A percentile compares a stretch with the other conserved stretches of the same genome.
Evolutionary conservation across 495 filamentous ascomycete species (phyloP).

Genomic region (Hyaloscypha finlandica): DNA sequence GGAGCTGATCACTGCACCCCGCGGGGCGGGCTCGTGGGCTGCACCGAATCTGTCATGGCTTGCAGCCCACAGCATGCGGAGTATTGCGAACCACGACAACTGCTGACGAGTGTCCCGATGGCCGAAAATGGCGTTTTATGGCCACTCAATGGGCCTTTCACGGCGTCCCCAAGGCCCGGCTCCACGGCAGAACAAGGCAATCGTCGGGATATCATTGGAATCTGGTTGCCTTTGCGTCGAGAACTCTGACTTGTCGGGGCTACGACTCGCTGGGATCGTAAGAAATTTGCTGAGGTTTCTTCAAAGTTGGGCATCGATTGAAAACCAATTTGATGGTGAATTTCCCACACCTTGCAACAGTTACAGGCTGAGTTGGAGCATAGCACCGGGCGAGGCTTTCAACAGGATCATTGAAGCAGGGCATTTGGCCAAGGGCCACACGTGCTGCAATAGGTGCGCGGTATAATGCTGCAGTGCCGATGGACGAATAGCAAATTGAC

Average conservation of each 20-base stretch:
- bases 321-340: not conserved
- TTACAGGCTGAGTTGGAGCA: not conserved
- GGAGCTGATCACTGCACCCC: conserved; percentile 21
- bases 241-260: not conserved
- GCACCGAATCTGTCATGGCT: not conserved
- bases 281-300: not conserved
- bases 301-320: not conserved
- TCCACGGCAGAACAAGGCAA: conserved; percentile 23
- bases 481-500: conserved; percentile 18
- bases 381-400: conserved; percentile 19
- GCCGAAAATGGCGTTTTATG: conserved; percentile 10
- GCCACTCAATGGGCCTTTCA: conserved; percentile 18
- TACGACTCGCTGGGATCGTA: not conserved
- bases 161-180: conserved; percentile 13
- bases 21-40: conserved; percentile 6
- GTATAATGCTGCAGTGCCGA: conserved; percentile 23
- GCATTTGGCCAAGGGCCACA: conserved; percentile 7
- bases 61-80: conserved; percentile 7
- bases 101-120: not conserved
- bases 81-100: conserved; percentile 6
- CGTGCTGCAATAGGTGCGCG: conserved; percentile 22
- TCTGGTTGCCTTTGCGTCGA: conserved; percentile 19
- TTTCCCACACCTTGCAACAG: not conserved
- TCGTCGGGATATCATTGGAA: conserved; percentile 5
- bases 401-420: conserved; percentile 3